Evolutionary conservation across 352 stramenopile species (phyloP), one percentile per base, ranked within the genome.

Genomic region (Phytophthora podocarpi): DNA sequence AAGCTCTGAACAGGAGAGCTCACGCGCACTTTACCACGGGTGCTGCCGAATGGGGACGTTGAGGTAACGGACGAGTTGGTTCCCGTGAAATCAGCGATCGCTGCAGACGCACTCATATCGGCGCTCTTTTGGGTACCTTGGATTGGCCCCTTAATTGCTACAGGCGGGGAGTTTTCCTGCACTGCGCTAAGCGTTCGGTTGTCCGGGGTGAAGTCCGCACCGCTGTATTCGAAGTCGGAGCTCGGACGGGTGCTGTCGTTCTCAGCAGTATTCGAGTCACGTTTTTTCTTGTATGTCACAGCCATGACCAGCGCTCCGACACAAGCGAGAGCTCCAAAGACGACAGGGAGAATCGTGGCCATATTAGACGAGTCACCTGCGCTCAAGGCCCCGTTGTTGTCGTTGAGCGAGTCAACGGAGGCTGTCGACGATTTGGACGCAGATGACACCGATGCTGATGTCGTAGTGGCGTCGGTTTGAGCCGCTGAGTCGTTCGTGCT

Each of bases 281-380:
- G 46, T 56, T 62, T 76, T 35, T 58, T 75, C 64, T 86, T 84
- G 69, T 79, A 77, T 32, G 71, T 71, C 21, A 86, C 69, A 11
- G 67, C 67, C 16, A 72, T 61, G 15, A 80, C 61, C 31, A 86
- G 23, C 1, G 59, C 69, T 13, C 70, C 74, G 4, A 77, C 69
- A 48, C 71, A 76, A 15, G 60, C 77, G 4, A 86, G 58, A 8
- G 62, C 59, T 20, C 66, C 77, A 31, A 76, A 61, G 0, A 50
- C 59, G 32, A 69, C 12, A 9, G 66, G 61, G 24, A 74, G 11
- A 36, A 45, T 16, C 11, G 56, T 59, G 12, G 28, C 30, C 0
- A 71, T 39, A 30, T 37, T 42, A 43, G 45, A 56, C 16, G 48
- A 30, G n/a, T n/a, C 18, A 4, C 45, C 37, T 12, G 43, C 4